A percentile compares a stretch with the other conserved stretches of the same genome.
Conservation (phyloP, 169 alveolate species). For the Plasmodium cynomolgi region DNA sequence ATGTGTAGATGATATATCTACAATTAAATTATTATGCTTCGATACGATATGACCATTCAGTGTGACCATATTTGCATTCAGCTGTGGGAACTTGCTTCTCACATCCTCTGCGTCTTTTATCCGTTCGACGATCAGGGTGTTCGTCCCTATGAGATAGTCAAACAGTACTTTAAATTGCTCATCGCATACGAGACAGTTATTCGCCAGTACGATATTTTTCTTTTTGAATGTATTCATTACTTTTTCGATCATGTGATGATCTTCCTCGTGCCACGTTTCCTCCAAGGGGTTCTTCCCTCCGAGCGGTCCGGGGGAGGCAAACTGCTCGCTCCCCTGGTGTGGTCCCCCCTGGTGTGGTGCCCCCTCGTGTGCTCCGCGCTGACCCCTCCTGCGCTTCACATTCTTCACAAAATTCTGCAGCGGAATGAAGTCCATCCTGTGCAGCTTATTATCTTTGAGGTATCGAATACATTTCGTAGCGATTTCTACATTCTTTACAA, state of each 20-base stretch:
- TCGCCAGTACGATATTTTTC: constrained; percentile 45
- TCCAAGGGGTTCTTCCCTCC: not conserved
- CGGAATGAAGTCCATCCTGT: constrained; percentile 80
- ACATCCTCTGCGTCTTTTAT: constrained; percentile 58
- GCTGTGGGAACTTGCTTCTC: constrained; percentile 14
- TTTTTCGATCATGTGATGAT: not conserved
- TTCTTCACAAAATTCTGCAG: constrained; percentile 59
- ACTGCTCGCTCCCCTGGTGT: too few relatives aligned
- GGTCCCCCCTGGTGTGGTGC: not conserved
- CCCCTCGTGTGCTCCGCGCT: not conserved
- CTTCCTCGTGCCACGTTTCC: not conserved
- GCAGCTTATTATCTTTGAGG: constrained; percentile 73
- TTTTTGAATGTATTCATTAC: constrained; percentile 31
- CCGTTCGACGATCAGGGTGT: constrained; percentile 26
- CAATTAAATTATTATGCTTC: constrained; percentile 40
- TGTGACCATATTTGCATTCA: constrained; percentile 47
- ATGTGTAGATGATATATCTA: constrained; percentile 23
- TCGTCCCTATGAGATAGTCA: constrained; percentile 38
- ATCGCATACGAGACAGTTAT: constrained; percentile 54
- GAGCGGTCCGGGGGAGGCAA: too few relatives aligned
- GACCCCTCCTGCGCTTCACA: not conserved
- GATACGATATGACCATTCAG: constrained; percentile 49
- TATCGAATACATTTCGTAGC: constrained; percentile 75
- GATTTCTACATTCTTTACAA: constrained; percentile 70
- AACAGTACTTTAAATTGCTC: constrained; percentile 17